A percentile compares a stretch with the other conserved stretches of the same genome.
These are phyloP conservation scores for Oryza glaberrima DNA, from an alignment of 176 grass and related monocot species.

Conservation along the genomic window DNA sequence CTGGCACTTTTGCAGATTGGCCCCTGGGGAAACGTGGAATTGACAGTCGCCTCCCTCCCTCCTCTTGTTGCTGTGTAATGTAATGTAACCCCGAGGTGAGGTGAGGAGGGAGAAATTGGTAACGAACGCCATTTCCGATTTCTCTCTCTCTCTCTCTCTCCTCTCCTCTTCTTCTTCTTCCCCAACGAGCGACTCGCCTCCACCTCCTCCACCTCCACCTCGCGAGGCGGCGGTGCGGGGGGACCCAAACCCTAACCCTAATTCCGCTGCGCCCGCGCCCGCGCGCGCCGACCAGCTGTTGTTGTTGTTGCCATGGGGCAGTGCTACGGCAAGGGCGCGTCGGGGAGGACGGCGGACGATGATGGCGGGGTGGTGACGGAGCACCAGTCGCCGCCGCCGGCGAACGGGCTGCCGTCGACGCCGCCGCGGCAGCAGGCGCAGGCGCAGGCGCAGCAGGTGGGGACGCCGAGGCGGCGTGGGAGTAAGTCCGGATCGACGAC, in stretches of 20 bases:
- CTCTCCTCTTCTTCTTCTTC: not conserved
- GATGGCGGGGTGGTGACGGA: not conserved
- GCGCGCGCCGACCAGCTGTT: not conserved
- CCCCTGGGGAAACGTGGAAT: not conserved
- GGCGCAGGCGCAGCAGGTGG: not conserved
- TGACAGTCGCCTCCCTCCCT: conserved; percentile 64
- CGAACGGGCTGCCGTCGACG: conserved; percentile 50
- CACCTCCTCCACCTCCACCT: not conserved
- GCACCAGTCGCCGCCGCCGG: conserved; percentile 32
- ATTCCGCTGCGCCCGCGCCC: not conserved
- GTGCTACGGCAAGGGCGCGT: conserved; percentile 80
- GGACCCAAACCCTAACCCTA: conserved; percentile 50
- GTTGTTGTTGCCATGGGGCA: conserved; percentile 58
- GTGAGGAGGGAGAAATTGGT: conserved; percentile 49
- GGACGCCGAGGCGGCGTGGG: conserved; percentile 31
- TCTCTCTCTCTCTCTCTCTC: not conserved
- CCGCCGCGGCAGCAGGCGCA: conserved; percentile 15
- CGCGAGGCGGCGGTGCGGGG: not conserved
- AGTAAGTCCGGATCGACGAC: conserved; percentile 54
- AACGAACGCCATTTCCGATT: conserved; percentile 40
- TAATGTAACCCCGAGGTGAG: not conserved
- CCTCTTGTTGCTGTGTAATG: too few species aligned
- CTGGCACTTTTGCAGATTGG: conserved; percentile 10
- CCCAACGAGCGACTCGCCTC: not conserved
- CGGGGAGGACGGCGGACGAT: conserved; percentile 41